These are phyloP conservation scores for Pseudogymnoascus pannorum DNA, from an alignment of 2,329 filamentous ascomycete genomes.

Conservation along the genomic window DNA sequence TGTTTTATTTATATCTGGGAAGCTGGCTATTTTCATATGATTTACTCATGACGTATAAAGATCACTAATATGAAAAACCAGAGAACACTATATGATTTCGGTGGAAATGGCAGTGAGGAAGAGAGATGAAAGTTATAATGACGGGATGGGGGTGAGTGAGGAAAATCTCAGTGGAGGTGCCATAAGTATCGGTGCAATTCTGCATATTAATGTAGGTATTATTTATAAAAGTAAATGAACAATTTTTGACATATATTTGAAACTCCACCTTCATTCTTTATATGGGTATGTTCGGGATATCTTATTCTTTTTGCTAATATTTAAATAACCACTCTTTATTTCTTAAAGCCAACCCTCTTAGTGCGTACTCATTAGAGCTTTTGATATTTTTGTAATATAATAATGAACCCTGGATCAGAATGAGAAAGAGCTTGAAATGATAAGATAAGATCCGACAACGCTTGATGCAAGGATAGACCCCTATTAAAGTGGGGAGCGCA, in stretches of 20 bases:
- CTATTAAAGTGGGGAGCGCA: not conserved
- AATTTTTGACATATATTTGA: too few relatives aligned
- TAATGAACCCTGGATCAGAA: not conserved
- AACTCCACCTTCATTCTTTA: too few relatives aligned
- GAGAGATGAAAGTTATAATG: too few relatives aligned
- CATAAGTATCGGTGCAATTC: too few relatives aligned
- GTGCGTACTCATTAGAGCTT: not conserved
- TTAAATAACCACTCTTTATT: too few relatives aligned
- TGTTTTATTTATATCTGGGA: not conserved
- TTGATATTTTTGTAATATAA: not conserved
- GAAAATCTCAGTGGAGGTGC: too few relatives aligned
- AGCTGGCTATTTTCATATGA: not conserved
- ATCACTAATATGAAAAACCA: not conserved
- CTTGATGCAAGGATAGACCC: too few relatives aligned
- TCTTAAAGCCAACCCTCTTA: not conserved
- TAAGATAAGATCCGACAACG: constrained; percentile 10
- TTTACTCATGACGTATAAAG: not conserved
- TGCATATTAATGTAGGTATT: too few relatives aligned
- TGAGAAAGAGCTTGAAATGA: not conserved
- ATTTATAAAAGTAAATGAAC: too few relatives aligned
- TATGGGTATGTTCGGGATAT: too few relatives aligned
- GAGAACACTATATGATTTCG: not conserved
- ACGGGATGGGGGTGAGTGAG: too few relatives aligned
- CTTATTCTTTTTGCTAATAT: too few relatives aligned
- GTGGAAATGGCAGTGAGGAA: not conserved